Percentiles rank a stretch among this genome's conserved stretches.
These are phyloP conservation scores for Ilex asprella DNA, from an alignment of 257 asterid species.

Conservation along the genomic window DNA sequence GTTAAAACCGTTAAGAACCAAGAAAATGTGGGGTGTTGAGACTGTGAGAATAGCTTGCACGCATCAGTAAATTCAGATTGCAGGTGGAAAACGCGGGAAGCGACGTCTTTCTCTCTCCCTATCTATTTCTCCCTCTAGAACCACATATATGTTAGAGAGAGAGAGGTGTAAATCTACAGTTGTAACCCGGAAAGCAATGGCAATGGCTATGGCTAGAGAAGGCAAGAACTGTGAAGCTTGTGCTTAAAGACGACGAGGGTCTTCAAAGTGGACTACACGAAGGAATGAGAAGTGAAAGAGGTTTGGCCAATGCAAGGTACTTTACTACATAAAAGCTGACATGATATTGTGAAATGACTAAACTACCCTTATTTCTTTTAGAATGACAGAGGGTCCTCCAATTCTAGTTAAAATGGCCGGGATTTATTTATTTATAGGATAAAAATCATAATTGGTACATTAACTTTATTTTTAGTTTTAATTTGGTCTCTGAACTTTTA, in stretches of 20 bases:
- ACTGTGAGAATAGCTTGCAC: conserved; percentile 66
- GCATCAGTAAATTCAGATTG: conserved; percentile 45
- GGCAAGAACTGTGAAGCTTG: conserved; percentile 34
- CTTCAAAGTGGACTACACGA: too few relatives aligned
- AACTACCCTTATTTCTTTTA: background rate
- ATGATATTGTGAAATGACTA: conserved; percentile 1
- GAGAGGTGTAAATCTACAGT: background rate
- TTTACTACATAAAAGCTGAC: conserved; percentile 1
- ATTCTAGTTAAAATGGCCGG: too few relatives aligned
- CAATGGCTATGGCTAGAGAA: background rate
- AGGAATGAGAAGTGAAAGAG: too few relatives aligned
- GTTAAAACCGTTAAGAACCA: conserved; percentile 34
- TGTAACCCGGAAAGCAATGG: conserved; percentile 26
- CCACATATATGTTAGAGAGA: conserved; percentile 4
- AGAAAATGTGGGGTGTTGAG: conserved; percentile 23
- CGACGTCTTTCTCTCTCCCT: conserved; percentile 33
- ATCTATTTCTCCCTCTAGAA: conserved; percentile 1
- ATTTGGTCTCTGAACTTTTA: too few relatives aligned
- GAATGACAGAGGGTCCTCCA: too few relatives aligned
- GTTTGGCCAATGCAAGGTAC: background rate
- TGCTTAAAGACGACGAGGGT: conserved; percentile 19
- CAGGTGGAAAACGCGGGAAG: conserved; percentile 71
- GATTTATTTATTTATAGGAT: too few relatives aligned
- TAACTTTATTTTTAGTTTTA: too few relatives aligned
- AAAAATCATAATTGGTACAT: too few relatives aligned